Base-by-base conservation (phyloP, 257 asterid genomes). In the Leonotis leonurus region DNA sequence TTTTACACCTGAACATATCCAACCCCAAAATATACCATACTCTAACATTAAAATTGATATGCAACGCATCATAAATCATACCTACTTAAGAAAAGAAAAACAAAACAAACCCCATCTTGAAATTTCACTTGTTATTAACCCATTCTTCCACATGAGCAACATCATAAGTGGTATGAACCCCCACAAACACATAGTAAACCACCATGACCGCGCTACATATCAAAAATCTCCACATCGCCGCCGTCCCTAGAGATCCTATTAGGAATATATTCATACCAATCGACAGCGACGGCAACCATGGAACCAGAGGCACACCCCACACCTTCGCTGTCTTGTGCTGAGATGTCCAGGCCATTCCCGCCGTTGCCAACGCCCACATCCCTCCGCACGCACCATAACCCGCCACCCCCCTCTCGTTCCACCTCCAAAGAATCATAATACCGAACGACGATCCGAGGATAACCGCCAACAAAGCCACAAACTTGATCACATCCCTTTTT, bases 241-340 rank as follows among this genome's bases (percentile, higher is more conserved):
- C 76, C 2, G 54, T 48, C 10, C 96, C 99, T 24, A 92, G 93
- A 37, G 97, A 92, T 16, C 99, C 99, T 30, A 92, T 77, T 2
- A 92, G 80, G 62, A 92, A 92, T 9, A 89, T 13, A 43, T 92
- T 92, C 81, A 83, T 85, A 14, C 64, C 74, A 2, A 92, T 79
- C 9, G 99, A 92, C 56, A 92, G 14, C 4, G 86, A 82, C 3
- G 99, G 99, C 78, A 92, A 54, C 96, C 86, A 86, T 0, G 99
- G 99, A 43, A 92, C 96, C 10, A 92, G 88, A 0, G 97, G 99
- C 8, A 92, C 99, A 2, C 97, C 97, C 99, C 99, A 92, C 1
- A 89, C 96, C 36, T 83, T 80, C 0, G 97, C 91, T 56, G 45
- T 33, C 77, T 89, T 77, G 32, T 79, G 85, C 73, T 73, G 84